phyloP scores from a whole-genome alignment of 768 basidiomycete genomes.

The Lactifluus pinguis region DNA sequence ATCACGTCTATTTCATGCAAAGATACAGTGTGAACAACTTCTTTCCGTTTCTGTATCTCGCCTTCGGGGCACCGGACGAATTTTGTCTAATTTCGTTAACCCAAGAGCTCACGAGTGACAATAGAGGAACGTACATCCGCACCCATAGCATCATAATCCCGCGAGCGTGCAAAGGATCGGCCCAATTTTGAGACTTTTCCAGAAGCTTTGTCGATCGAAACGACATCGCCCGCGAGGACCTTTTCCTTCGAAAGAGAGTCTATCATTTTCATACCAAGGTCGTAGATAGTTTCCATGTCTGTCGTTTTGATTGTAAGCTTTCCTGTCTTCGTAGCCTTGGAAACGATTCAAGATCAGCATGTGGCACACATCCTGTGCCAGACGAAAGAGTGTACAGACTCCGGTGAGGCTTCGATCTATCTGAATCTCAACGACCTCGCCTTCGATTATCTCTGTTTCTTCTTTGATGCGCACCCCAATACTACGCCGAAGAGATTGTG shows the following conservation, averaged over 20 bases:
- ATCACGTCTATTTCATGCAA: conserved; percentile 99
- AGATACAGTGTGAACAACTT: conserved; percentile 95
- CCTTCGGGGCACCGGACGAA: conserved; percentile 98
- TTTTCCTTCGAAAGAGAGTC: conserved; percentile 96
- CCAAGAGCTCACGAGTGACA: background rate
- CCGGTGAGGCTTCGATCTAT: conserved; percentile 96
- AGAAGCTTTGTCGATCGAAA: conserved; percentile 95
- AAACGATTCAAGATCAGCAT: background rate
- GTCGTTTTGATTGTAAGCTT: conserved; percentile 97
- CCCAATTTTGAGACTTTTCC: conserved; percentile 96
- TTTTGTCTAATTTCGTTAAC: conserved; percentile 58
- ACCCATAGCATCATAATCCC: conserved; percentile 99
- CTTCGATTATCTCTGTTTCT: conserved; percentile 94
- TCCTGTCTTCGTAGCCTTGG: conserved; percentile 92
- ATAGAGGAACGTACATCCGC: conserved; percentile 66
- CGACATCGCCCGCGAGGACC: conserved; percentile 88
- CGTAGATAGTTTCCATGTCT: conserved; percentile 99
- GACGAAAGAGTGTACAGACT: conserved; percentile 37
- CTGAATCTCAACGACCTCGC: conserved; percentile 97
- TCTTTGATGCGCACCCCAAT: conserved; percentile 98
- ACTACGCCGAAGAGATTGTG: conserved; percentile 90
- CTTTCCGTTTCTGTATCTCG: conserved; percentile 95
- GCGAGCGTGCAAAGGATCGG: conserved; percentile 89
- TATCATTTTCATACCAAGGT: conserved; percentile 98
- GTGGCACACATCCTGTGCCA: background rate